Base-by-base conservation (phyloP, 306 rosid genomes). In the Bauhinia variegata region DNA sequence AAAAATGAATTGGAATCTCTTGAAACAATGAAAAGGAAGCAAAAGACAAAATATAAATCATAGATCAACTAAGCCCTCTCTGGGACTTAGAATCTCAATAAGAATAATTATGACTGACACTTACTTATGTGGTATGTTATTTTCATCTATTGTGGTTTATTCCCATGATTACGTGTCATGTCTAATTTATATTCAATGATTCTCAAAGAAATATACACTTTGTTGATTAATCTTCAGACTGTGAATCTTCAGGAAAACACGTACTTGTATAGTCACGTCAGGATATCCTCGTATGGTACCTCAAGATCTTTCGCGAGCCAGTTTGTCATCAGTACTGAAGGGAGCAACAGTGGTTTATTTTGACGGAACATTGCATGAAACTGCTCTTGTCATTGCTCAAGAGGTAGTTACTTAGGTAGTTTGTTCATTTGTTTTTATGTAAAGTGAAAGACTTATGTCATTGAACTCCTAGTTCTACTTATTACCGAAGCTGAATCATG, bases 231-330 rank as follows among this genome's bases (percentile, higher is more conserved):
- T 78, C 52, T 16, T 70, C 36, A 9, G 46, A 74, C 41, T 60
- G 59, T 65, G 44, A 65, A 68, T 57, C 77, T 79, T 76, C 78
- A 95, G 99, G 87, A 87, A 88, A 70, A 90, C 99, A 51, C 93
- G 99, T n/a, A 95, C 99, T 3, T 95, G 99, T 67, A 88, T 93
- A 65, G 68, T 52, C 78, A 90, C 96, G 9, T 54, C 86, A 28
- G 99, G 97, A 66, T 77, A 81, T 83, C 97, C 95, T 82, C 82
- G 83, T 60, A 72, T 90, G 92, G 67, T 70, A 42, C 92, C 96
- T 0, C 81, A 82, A 28, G 84, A 95, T 65, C 89, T 95, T 75
- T 65, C 87, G 0, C 71, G 8, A 63, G 58, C 82, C 31, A 85
- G 56, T 64, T 67, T 95, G 70, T 70, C 80, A 60, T 85, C 95